A percentile compares a stretch with the other conserved stretches of the same genome.
These are phyloP conservation scores for Teunomyces atbi DNA, from an alignment of 805 yeast species.

Conservation along the genomic window DNA sequence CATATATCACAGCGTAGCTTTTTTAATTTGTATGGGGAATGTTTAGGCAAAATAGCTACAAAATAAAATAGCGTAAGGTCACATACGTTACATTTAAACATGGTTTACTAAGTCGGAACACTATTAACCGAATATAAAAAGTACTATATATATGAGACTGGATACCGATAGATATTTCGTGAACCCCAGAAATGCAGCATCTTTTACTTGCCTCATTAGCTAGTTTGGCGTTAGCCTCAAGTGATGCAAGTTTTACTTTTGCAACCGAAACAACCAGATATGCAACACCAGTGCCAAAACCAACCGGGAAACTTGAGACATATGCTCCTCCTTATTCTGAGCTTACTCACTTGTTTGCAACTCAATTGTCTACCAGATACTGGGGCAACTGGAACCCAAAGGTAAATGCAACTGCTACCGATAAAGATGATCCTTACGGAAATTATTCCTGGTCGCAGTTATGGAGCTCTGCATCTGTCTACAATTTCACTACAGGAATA, in stretches of 20 bases:
- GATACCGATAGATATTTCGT: no score
- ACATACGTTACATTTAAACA: no score
- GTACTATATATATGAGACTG: no score
- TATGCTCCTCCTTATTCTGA: constrained; percentile 4
- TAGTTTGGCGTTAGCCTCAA: background rate
- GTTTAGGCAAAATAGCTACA: no score
- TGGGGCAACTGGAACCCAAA: constrained; percentile 18
- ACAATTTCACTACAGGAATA: constrained; percentile 13
- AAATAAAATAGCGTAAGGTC: no score
- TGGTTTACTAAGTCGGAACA: no score
- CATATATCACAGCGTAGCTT: no score
- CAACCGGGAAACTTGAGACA: background rate
- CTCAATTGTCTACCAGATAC: constrained; percentile 12
- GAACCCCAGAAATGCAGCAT: background rate
- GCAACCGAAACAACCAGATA: constrained; percentile 1
- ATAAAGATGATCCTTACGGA: constrained; percentile 19
- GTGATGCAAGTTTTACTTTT: background rate
- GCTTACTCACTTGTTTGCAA: background rate
- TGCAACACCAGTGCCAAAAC: constrained; percentile 1
- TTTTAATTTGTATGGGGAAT: no score
- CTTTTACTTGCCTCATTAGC: background rate
- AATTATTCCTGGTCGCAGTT: constrained; percentile 18
- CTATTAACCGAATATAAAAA: no score
- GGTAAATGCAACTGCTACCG: constrained; percentile 12
- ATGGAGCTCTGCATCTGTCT: constrained; percentile 14